Base-by-base conservation (phyloP, 2,329 filamentous ascomycete species). In the Diaporthe vaccinii region DNA sequence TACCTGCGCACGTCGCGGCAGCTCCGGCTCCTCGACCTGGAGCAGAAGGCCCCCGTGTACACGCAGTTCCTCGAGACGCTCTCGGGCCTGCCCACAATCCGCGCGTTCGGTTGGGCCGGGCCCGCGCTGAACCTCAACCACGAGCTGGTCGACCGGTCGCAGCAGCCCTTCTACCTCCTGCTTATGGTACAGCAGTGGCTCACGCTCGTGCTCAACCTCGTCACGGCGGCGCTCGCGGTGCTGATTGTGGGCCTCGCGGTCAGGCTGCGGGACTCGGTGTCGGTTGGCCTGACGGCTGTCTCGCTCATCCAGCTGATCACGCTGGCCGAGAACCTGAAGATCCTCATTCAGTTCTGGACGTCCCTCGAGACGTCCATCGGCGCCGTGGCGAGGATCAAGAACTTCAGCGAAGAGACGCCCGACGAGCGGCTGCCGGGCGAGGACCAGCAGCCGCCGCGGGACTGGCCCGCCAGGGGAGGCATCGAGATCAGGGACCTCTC, bases 1-100 rank as follows among this genome's bases (percentile, higher is more conserved):
- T 89, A 89, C 76, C 83, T 88, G 4, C 84, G 83, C 20, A 87
- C 86, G 10, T 86, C 85, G 8, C 83, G 87, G 2, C 86, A 88
- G 76, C 78, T 89, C 31, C 82, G 87, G 41, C 83, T 85, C 62
- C 81, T 88, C 9, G 87, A 88, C 72, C 78, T 88, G 3, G 87
- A 88, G 78, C 80, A 83, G 34, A 84, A 85, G 77, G 83, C 83
- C 1, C 86, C 86, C 5, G 80, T 88, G 10, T 87, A 85, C 77
- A 83, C 84, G 1, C 84, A 87, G 61, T 88, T 87, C 75, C 81
- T 82, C 31, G 87, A 88, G 75, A 85, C 84, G 8, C 77, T 87
- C 0, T 81, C 81, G 25, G 86, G 87, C 2, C 76, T 88, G 6
- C 77, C 83, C 0, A 88, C 85, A 2, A 86, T 89, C 68, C 84